phyloP scores from a whole-genome alignment of 2,329 filamentous ascomycete genomes.

The Sporothrix mexicana region DNA sequence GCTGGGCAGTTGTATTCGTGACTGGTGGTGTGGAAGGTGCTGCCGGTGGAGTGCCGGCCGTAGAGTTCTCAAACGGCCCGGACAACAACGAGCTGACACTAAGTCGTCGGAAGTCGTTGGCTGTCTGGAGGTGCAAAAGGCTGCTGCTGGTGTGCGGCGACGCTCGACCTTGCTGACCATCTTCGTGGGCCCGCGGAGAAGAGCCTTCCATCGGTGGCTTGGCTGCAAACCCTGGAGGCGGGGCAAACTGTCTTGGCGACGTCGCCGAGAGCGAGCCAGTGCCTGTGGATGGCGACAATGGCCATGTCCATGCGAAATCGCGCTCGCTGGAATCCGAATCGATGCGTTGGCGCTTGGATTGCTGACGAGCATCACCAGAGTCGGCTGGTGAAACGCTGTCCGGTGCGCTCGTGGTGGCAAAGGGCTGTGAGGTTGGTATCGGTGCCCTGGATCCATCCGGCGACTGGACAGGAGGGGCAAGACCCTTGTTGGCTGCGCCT shows the following conservation, averaged over 20 bases:
- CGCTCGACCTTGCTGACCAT: conserved; percentile 5
- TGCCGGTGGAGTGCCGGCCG: conserved; percentile 17
- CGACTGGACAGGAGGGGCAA: background rate
- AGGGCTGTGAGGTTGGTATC: background rate
- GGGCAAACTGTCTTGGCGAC: conserved; percentile 30
- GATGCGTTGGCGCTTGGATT: conserved; percentile 34
- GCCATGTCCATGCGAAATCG: conserved; percentile 39
- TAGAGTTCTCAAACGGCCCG: conserved; percentile 50
- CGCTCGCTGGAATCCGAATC: conserved; percentile 37
- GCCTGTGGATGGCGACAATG: conserved; percentile 36
- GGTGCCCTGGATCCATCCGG: background rate
- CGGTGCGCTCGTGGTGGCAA: background rate
- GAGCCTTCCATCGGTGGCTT: background rate
- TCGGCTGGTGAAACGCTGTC: conserved; percentile 24
- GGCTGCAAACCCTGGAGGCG: background rate
- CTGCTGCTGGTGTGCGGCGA: conserved; percentile 10
- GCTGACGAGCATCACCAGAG: conserved; percentile 1
- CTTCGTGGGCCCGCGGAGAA: conserved; percentile 24
- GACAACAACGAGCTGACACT: conserved; percentile 71
- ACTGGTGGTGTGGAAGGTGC: conserved; percentile 2
- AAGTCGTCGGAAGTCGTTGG: conserved; percentile 50
- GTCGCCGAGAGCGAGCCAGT: conserved; percentile 34
- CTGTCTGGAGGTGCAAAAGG: conserved; percentile 28
- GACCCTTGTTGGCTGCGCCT: background rate
- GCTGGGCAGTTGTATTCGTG: background rate